Evolutionary conservation across 306 rosid species (phyloP), one percentile per base, ranked within the genome.

Genomic region (Sesbania bispinosa): DNA sequence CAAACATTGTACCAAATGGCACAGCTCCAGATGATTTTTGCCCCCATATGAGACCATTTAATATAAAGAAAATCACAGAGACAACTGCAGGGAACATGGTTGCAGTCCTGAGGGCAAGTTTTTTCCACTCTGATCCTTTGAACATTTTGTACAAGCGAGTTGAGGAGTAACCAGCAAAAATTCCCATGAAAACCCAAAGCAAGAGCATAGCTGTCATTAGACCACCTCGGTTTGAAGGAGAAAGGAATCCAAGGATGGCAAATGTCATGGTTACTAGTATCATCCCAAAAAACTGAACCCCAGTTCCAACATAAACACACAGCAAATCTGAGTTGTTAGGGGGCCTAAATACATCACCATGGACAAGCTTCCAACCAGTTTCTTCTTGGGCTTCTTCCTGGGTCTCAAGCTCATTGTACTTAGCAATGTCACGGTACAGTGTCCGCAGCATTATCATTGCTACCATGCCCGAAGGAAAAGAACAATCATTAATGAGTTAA

Each of bases 301-400:
- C 99, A 10, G 96, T 91, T 83, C 99, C 99, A 18, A 91, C 96
- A 66, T 94, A 91, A 53, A 91, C 91, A 54, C 97, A 94, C 6
- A 94, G 95, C 74, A 94, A 67, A 62, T 87, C 88, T n/a, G 97
- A 85, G 71, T 85, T 85, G 67, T 38, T 85, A 46, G 99, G 99
- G 30, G 97, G 88, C 83, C 99, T 86, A 63, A 94, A 94, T 20
- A 94, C 97, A 88, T 94, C 99, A 23, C 99, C 99, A 32, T 91
- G 99, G 50, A 94, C 99, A 74, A 94, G 97, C 80, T 94, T 94
- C 99, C 99, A 94, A 69, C 99, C 99, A 4, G 97, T 91, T 86
- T 94, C 99, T 79, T 91, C 99, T 79, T 94, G 99, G 29, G 99
- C 99, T 84, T 93, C 98, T 86, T 93, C 98, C 70, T 87, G 96